Conservation (phyloP, 73 alveolate species). For the Symbiodinium natans region DNA sequence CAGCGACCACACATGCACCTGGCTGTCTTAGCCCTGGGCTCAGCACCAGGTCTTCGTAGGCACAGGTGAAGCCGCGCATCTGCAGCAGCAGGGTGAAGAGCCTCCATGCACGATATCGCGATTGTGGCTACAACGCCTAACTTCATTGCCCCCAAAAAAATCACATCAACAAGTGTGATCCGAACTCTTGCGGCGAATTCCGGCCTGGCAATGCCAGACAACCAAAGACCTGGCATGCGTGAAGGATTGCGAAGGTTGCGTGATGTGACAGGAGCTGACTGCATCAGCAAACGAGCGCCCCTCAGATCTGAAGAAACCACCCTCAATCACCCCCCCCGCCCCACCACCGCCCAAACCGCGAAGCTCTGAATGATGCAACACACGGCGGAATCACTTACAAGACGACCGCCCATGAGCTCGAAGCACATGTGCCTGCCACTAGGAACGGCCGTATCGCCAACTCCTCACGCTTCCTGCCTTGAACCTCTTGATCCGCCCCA, state of each 20-base stretch:
- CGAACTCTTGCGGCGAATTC: too few species aligned
- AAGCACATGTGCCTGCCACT: conserved; percentile 91
- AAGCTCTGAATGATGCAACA: neutral
- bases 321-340: neutral
- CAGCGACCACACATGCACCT: neutral
- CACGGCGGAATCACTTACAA: conserved; percentile 12
- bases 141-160: too few species aligned
- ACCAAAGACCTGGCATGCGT: conserved; percentile 59
- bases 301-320: too few species aligned
- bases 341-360: neutral
- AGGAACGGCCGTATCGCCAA: neutral
- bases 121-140: too few species aligned
- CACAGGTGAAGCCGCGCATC: conserved; percentile 91
- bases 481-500: too few species aligned
- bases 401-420: conserved; percentile 73
- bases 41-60: conserved; percentile 71
- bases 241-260: neutral
- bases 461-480: too few species aligned
- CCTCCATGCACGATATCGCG: neutral
- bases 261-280: neutral
- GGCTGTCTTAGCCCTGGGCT: neutral
- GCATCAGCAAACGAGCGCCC: too few species aligned
- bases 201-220: conserved; percentile 70
- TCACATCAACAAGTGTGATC: too few species aligned
- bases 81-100: conserved; percentile 65